Evolutionary conservation across 768 basidiomycete species (phyloP).

Genomic region (Leccinum barrowsii): DNA sequence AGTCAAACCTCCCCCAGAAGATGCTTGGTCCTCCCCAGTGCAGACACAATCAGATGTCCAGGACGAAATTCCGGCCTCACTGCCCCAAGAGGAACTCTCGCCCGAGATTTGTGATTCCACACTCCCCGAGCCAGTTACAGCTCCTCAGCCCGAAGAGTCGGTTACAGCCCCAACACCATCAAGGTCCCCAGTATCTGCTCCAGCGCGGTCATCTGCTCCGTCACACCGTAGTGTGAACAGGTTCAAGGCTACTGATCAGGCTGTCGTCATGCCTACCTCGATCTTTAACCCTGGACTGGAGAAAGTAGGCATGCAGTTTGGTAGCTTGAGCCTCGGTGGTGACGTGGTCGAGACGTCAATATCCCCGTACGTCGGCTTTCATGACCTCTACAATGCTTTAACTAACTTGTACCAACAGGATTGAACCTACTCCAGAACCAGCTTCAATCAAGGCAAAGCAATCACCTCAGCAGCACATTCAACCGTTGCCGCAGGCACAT

Average conservation of each 20-base stretch:
- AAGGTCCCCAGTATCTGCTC: slow-evolving; percentile 42
- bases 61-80: slow-evolving; percentile 15
- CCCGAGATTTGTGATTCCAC: slow-evolving; percentile 17
- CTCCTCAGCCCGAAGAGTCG: slow-evolving; percentile 23
- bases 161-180: slow-evolving; percentile 34
- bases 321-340: slow-evolving; percentile 73
- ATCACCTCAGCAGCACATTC: slow-evolving; percentile 39
- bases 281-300: slow-evolving; percentile 60
- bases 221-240: slow-evolving; percentile 57
- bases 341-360: slow-evolving; percentile 54
- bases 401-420: slow-evolving; percentile 22
- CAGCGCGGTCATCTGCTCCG: slow-evolving; percentile 48
- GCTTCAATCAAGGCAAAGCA: slow-evolving; percentile 16
- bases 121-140: slow-evolving; percentile 15
- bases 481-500: slow-evolving; percentile 23
- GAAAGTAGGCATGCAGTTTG: slow-evolving; percentile 88
- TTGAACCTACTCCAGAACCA: slow-evolving; percentile 22
- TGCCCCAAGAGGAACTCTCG: slow-evolving; percentile 34
- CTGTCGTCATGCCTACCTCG: slow-evolving; percentile 74
- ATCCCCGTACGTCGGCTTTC: slow-evolving; percentile 40
- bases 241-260: slow-evolving; percentile 72
- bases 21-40: slow-evolving; percentile 33
- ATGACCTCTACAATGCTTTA: background rate
- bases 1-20: slow-evolving; percentile 31
- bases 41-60: slow-evolving; percentile 23